A percentile compares a stretch with the other conserved stretches of the same genome.
phyloP scores from a whole-genome alignment of 2,329 filamentous ascomycete genomes.

The Stachybotrys echinatus region DNA sequence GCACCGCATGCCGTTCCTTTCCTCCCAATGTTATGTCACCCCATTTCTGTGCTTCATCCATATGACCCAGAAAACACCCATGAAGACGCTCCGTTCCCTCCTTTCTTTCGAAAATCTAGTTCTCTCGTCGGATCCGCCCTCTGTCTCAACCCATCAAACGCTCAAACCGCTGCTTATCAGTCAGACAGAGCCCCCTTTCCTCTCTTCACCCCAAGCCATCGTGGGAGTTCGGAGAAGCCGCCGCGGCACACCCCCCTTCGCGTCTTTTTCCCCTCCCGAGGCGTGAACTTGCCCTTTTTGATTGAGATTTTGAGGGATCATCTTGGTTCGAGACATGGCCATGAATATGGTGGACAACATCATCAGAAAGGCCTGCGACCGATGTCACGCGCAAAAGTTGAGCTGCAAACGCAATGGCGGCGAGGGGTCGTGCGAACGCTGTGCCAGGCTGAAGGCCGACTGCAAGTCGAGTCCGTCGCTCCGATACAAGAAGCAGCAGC shows the following conservation, averaged over 20 bases:
- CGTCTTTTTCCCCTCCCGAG: background rate
- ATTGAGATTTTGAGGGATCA: background rate
- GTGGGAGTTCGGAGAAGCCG: background rate
- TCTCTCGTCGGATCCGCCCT: background rate
- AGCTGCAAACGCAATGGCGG: slow-evolving; percentile 36
- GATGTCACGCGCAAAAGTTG: slow-evolving; percentile 41
- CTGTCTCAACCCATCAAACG: background rate
- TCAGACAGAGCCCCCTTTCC: background rate
- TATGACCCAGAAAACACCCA: background rate
- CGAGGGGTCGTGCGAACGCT: slow-evolving; percentile 36
- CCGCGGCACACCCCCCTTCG: background rate
- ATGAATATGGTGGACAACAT: slow-evolving; percentile 30
- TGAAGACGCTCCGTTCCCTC: background rate
- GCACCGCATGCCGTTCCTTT: background rate
- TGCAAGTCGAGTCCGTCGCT: slow-evolving; percentile 40
- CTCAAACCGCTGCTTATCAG: background rate
- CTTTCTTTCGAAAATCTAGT: background rate
- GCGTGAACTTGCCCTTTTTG: background rate
- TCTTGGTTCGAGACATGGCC: slow-evolving; percentile 7
- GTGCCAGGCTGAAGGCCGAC: slow-evolving; percentile 31
- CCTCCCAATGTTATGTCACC: background rate
- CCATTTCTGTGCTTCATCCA: background rate
- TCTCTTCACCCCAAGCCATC: background rate
- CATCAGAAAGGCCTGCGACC: slow-evolving; percentile 40
- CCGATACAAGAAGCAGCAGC: slow-evolving; percentile 28